Evolutionary conservation across 139 green algal genomes (phyloP).

Genomic region (Tetraselmis chui): DNA sequence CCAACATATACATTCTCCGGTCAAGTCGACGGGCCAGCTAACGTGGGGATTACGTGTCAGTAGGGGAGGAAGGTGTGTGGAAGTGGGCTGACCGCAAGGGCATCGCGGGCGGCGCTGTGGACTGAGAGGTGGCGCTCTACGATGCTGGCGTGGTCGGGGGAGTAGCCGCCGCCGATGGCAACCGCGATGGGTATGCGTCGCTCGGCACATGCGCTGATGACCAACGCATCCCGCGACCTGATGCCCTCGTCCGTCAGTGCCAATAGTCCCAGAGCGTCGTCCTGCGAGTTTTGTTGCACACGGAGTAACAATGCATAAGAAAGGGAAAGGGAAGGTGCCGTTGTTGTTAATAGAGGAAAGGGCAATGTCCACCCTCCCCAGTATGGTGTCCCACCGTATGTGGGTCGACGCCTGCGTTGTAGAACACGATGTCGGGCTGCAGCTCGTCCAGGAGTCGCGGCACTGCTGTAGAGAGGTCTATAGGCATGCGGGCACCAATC

Average conservation of each 20-base stretch:
- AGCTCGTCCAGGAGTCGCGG: neutral
- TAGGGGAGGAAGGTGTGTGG: too few species aligned
- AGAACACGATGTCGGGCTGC: slow-evolving; percentile 39
- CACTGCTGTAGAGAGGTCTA: slow-evolving; percentile 6
- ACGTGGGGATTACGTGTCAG: too few species aligned
- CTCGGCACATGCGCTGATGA: slow-evolving; percentile 26
- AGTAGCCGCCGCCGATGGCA: slow-evolving; percentile 51
- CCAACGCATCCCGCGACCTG: slow-evolving; percentile 25
- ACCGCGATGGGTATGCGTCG: slow-evolving; percentile 28
- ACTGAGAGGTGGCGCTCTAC: slow-evolving; percentile 39
- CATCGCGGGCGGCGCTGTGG: slow-evolving; percentile 29
- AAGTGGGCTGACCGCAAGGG: too few species aligned
- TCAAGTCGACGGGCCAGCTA: too few species aligned
- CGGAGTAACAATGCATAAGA: too few species aligned
- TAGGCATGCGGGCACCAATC: too few species aligned
- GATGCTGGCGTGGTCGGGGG: slow-evolving; percentile 28
- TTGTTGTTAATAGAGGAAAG: too few species aligned
- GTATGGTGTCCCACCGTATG: too few species aligned
- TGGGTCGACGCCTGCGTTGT: slow-evolving; percentile 56
- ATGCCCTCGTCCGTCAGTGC: slow-evolving; percentile 37
- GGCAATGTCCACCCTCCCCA: too few species aligned
- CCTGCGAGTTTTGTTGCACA: too few species aligned
- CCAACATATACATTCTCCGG: too few species aligned
- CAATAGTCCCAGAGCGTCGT: slow-evolving; percentile 41
- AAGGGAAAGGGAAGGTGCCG: too few species aligned